Conservation (phyloP, 345 rosid genomes). For the Euphorbia peplus region DNA sequence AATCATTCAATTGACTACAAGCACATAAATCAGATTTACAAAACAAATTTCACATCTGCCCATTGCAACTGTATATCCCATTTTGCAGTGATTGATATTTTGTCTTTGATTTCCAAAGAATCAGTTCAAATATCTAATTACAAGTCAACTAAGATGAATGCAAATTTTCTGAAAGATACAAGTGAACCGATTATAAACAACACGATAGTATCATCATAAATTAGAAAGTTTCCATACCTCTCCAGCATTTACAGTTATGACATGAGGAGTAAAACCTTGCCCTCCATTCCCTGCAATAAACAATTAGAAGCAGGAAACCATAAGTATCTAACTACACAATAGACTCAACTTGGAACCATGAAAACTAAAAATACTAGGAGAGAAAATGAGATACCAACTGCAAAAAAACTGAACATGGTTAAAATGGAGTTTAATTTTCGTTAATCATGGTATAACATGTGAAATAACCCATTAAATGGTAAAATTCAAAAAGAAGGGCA, state of each 20-base stretch:
- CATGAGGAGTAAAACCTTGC: constrained; percentile 73
- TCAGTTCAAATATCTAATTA: not conserved
- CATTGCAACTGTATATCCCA: not conserved
- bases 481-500: not conserved
- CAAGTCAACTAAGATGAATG: not conserved
- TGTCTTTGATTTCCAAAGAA: not conserved
- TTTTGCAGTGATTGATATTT: not conserved
- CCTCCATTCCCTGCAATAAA: constrained; percentile 61
- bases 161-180: constrained; percentile 1
- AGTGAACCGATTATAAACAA: not conserved
- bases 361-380: not conserved
- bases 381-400: not conserved
- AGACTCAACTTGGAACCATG: not conserved
- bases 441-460: not conserved
- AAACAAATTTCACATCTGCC: not conserved
- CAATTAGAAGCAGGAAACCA: constrained; percentile 2
- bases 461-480: not conserved
- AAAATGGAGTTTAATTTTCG: not conserved
- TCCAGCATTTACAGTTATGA: constrained; percentile 66
- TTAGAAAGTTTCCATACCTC: constrained; percentile 52
- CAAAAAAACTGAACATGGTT: not conserved
- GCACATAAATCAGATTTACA: not conserved
- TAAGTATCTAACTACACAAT: constrained; percentile 2
- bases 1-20: not conserved
- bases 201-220: not conserved